Evolutionary conservation across 2,329 filamentous ascomycete species (phyloP), one percentile per base, ranked within the genome.

Genomic region (Colletotrichum sp.): DNA sequence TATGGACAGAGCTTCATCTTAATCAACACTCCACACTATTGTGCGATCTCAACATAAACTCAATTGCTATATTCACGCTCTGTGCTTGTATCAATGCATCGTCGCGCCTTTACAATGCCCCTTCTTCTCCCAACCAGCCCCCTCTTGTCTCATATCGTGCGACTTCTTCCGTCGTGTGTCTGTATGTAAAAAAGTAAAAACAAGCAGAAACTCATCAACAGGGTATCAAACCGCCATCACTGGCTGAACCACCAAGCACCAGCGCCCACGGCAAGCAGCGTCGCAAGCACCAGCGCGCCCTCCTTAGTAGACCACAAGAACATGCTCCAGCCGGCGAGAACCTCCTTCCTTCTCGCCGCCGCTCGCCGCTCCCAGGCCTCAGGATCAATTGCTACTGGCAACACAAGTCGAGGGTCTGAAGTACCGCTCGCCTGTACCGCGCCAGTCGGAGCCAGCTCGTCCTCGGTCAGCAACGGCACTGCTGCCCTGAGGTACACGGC

Each of bases 401-500:
- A 82, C 30, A 80, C 82, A 7, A 85, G 79, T 4, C 89, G 84
- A 4, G 88, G 88, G 72, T 90, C 88, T 28, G 77, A 69, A 69
- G 12, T 76, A n/a, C 7, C 32, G 22, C 36, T 18, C 2, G 72
- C 22, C 16, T 27, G 66, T 10, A 61, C 68, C 27, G 77, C 74
- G 18, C 84, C 74, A 16, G 84, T 80, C 5, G 86, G 85, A 6
- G 79, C 76, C 48, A 91, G 82, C 58, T 85, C 83, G 12, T 82
- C 80, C 4, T 83, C 83, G 13, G 83, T 79, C 64, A 91, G 78
- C 8, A 95, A 85, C 2, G 95, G 93, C 18, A 98, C 89, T 0
- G 87, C 86, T 9, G 93, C 88, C 6, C 94, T 91, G 28, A 98
- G 87, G 64, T 92, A 94, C 4, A 98, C 97, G 8, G 96, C 91